Evolutionary conservation across 148 eudicot species (phyloP), one percentile per base, ranked within the genome.

Genomic region (Amaranthus palmeri): DNA sequence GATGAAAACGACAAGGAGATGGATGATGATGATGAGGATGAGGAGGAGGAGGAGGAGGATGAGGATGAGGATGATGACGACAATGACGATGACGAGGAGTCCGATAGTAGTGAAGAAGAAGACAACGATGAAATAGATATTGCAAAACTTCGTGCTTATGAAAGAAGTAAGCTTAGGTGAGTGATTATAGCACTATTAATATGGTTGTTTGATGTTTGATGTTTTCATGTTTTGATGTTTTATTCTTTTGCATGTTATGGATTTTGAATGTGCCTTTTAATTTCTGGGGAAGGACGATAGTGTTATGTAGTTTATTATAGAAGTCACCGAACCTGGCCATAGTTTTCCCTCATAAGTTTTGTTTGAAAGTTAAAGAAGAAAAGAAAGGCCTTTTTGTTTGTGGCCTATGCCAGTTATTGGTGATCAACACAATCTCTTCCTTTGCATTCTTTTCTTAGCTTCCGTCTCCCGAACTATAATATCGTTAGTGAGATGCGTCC

Each of bases 71-170:
- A 81, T 17, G 85, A 84, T 8, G 65, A 82, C 17, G 52, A 76
- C 7, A 61, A 78, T 48, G 86, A 67, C 46, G 76, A 85, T 56
- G 81, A 70, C 49, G 82, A 58, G 1, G 81, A 81, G 0, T 13
- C 2, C 0, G 70, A 70, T 57, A 63, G 56, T 45, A 51, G 44
- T 14, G 62, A 70, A 55, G 73, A 70, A 52, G 56, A 48, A 25
- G 78, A 73, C 12, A 68, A 74, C 14, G 81, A 84, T 47, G 91
- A 91, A 81, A 82, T 91, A 44, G 90, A 88, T 62, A 72, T 72
- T 58, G 87, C 82, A 67, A 95, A 95, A 77, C 61, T 95, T 68
- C 97, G 99, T 67, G 93, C 86, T 46, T 95, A 95, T 83, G 99
- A 95, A 85, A 80, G 83, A 78, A 91, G 97, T 76, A 85, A 89